Evolutionary conservation across 2,329 filamentous ascomycete species (phyloP).

Genomic region (Pseudocercospora pini-densiflorae): DNA sequence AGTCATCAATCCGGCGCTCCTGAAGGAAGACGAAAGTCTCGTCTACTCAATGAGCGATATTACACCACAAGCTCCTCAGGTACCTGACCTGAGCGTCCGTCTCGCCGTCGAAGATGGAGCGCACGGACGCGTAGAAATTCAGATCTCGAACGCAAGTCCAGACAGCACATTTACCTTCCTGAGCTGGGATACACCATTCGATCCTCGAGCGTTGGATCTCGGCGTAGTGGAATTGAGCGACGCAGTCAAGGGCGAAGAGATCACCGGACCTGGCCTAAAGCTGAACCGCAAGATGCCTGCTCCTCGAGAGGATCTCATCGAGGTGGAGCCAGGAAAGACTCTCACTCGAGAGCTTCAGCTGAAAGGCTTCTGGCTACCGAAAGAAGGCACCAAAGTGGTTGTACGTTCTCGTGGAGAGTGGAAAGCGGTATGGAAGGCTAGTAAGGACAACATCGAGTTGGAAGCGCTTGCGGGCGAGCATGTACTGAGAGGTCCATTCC

Average conservation of each 20-base stretch:
- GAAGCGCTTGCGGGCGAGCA: slow-evolving; percentile 3
- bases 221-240: slow-evolving; percentile 44
- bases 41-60: background rate
- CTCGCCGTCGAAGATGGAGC: background rate
- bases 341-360: slow-evolving; percentile 41
- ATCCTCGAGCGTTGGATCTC: slow-evolving; percentile 42
- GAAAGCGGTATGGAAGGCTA: background rate
- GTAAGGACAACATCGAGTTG: background rate
- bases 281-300: slow-evolving; percentile 46
- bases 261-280: slow-evolving; percentile 39
- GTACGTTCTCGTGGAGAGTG: background rate
- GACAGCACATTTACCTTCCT: slow-evolving; percentile 29
- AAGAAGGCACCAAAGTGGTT: background rate
- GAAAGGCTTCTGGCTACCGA: slow-evolving; percentile 27
- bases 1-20: too few relatives aligned
- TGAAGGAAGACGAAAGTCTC: background rate
- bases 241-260: slow-evolving; percentile 33
- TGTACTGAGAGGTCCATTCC: background rate
- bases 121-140: background rate
- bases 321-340: slow-evolving; percentile 41
- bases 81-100: background rate
- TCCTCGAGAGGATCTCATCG: slow-evolving; percentile 40
- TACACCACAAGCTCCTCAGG: background rate
- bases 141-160: background rate
- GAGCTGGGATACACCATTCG: slow-evolving; percentile 46